A percentile compares a stretch with the other conserved stretches of the same genome.
These are phyloP conservation scores for Nakazawaea ambrosiae DNA, from an alignment of 805 yeast species.

Conservation along the genomic window DNA sequence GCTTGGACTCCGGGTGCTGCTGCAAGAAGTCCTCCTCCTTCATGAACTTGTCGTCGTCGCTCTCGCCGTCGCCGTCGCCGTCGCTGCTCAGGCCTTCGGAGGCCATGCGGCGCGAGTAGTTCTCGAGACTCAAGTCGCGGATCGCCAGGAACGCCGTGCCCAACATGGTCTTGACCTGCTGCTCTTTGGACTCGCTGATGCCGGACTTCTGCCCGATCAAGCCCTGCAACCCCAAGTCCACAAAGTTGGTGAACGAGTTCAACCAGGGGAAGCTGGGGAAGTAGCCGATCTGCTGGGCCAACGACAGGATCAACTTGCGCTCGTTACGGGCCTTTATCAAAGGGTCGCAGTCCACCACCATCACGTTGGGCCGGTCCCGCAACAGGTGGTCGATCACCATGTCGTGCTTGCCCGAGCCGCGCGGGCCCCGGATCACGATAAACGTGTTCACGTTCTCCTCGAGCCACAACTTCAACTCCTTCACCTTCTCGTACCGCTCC, in stretches of 20 bases:
- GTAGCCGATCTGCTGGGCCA: constrained; percentile 80
- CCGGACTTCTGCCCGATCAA: constrained; percentile 93
- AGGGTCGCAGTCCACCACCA: constrained; percentile 73
- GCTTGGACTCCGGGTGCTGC: constrained; percentile 79
- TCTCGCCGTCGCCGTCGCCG: constrained; percentile 23
- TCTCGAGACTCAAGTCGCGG: constrained; percentile 50
- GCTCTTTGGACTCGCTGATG: constrained; percentile 72
- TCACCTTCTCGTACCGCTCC: constrained; percentile 61
- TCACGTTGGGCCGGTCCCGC: constrained; percentile 49
- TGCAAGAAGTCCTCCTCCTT: constrained; percentile 80
- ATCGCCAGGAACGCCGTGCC: constrained; percentile 66
- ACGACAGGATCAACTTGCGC: constrained; percentile 52
- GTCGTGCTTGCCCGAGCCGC: constrained; percentile 90
- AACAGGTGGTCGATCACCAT: constrained; percentile 65
- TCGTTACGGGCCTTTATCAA: constrained; percentile 72
- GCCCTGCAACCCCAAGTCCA: constrained; percentile 85
- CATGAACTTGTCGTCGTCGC: constrained; percentile 16
- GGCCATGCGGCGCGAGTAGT: constrained; percentile 25
- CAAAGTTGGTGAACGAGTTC: constrained; percentile 65
- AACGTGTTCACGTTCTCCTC: constrained; percentile 88
- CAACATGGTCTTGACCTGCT: constrained; percentile 76
- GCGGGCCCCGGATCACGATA: constrained; percentile 85
- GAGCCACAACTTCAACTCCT: constrained; percentile 70
- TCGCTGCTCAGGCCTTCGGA: constrained; percentile 16
- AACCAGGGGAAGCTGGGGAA: constrained; percentile 94